Percentiles rank a stretch among this genome's conserved stretches.
These are phyloP conservation scores for Cymbidium sinense DNA, from an alignment of 106 monocot species.

Conservation along the genomic window DNA sequence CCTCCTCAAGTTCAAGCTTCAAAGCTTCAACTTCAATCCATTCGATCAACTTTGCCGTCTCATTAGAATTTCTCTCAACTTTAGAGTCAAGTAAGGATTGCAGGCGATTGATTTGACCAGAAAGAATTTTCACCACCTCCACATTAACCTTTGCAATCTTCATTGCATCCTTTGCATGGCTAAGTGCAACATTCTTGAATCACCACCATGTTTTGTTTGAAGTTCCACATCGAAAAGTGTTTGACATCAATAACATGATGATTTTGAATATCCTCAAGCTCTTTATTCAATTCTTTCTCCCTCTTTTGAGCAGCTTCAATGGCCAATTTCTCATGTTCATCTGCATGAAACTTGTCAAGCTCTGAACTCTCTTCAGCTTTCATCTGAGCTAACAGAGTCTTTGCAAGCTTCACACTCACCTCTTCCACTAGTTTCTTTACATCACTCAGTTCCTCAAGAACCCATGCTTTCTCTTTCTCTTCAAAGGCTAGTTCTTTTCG, in stretches of 20 bases:
- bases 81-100: constrained; percentile 40
- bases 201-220: constrained; percentile 42
- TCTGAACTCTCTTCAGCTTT: constrained; percentile 61
- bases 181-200: constrained; percentile 55
- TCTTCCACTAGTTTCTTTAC: constrained; percentile 46
- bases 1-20: constrained; percentile 37
- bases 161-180: constrained; percentile 27
- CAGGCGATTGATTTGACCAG: constrained; percentile 42
- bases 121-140: constrained; percentile 50
- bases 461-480: constrained; percentile 45
- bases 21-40: constrained; percentile 31
- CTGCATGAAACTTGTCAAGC: constrained; percentile 66
- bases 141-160: constrained; percentile 34
- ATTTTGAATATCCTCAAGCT: constrained; percentile 42
- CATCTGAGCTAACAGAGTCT: constrained; percentile 57
- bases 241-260: constrained; percentile 39
- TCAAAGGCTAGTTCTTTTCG: constrained; percentile 43
- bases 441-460: constrained; percentile 52
- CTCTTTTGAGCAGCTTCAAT: constrained; percentile 50
- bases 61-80: constrained; percentile 16
- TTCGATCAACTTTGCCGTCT: constrained; percentile 35
- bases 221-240: constrained; percentile 48
- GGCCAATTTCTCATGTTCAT: constrained; percentile 65
- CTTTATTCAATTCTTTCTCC: constrained; percentile 51
- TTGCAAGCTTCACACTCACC: constrained; percentile 57